Percentiles rank a stretch among this genome's conserved stretches.
phyloP scores from a whole-genome alignment of 1,139 yeast species.

The Hemisphaericaspora subhashii region DNA sequence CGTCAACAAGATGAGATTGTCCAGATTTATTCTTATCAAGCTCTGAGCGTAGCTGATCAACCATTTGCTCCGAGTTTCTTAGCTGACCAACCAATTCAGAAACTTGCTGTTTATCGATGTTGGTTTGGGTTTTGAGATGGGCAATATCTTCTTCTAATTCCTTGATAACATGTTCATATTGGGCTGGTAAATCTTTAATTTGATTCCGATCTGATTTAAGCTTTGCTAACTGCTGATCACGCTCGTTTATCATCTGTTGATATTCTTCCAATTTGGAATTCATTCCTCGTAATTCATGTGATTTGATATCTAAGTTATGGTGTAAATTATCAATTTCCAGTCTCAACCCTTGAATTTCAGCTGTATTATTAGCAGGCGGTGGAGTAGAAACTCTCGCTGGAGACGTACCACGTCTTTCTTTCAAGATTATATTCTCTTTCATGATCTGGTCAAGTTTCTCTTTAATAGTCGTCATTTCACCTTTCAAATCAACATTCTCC shows the following conservation, averaged over 20 bases:
- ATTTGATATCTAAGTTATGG: slow-evolving; percentile 5
- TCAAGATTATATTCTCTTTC: neutral
- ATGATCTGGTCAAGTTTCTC: slow-evolving; percentile 3
- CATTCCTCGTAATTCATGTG: neutral
- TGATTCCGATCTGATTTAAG: slow-evolving; percentile 1
- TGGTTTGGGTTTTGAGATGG: neutral
- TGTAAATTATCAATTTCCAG: slow-evolving; percentile 1
- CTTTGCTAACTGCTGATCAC: slow-evolving; percentile 1
- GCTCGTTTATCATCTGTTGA: slow-evolving; percentile 5
- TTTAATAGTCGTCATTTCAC: slow-evolving; percentile 3
- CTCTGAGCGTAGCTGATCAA: neutral
- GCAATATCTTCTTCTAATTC: neutral
- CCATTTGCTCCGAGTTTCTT: neutral
- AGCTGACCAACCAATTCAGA: neutral
- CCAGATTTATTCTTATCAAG: neutral
- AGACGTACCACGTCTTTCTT: neutral
- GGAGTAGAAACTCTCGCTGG: neutral
- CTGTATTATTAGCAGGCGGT: neutral
- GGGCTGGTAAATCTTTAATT: neutral
- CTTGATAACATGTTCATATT: neutral
- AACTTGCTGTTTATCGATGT: neutral
- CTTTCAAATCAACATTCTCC: slow-evolving; percentile 12
- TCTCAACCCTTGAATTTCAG: slow-evolving; percentile 6
- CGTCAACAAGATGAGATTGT: neutral
- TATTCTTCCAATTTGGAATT: neutral